Conservation (phyloP, 2,329 filamentous ascomycete genomes). For the Sarocladiaceae sp. region DNA sequence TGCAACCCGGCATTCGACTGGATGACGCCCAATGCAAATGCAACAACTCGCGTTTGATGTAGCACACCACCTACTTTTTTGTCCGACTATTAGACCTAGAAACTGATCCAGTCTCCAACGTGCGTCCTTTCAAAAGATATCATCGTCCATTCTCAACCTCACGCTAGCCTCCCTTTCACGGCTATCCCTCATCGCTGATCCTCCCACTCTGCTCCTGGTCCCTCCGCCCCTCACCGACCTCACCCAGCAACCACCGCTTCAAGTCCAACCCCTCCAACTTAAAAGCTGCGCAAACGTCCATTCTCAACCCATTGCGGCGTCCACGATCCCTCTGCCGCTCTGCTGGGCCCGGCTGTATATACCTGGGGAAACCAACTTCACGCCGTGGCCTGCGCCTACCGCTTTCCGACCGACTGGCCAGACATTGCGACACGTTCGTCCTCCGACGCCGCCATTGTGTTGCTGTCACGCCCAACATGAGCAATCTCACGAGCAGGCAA, state of each 20-base stretch:
- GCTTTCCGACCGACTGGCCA: too few species aligned
- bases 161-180: not conserved
- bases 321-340: not conserved
- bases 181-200: not conserved
- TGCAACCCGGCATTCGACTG: too few species aligned
- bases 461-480: slow-evolving; percentile 51
- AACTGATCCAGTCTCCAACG: too few species aligned
- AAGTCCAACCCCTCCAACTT: slow-evolving; percentile 6
- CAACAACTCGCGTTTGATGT: slow-evolving; percentile 8
- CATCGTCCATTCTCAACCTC: not conserved
- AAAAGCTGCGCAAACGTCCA: not conserved
- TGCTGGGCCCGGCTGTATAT: slow-evolving; percentile 1
- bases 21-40: slow-evolving; percentile 3
- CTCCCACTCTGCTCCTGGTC: not conserved
- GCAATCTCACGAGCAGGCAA: slow-evolving; percentile 70
- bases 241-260: slow-evolving; percentile 4
- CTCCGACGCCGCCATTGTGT: too few species aligned
- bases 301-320: not conserved
- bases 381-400: not conserved
- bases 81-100: not conserved
- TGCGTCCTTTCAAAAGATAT: not conserved
- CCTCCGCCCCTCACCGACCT: slow-evolving; percentile 6
- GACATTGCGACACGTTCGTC: not conserved
- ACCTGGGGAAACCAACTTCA: not conserved
- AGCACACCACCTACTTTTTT: slow-evolving; percentile 3